A percentile compares a stretch with the other conserved stretches of the same genome.
Conservation (phyloP, 805 yeast species). For the Candida maris region DNA sequence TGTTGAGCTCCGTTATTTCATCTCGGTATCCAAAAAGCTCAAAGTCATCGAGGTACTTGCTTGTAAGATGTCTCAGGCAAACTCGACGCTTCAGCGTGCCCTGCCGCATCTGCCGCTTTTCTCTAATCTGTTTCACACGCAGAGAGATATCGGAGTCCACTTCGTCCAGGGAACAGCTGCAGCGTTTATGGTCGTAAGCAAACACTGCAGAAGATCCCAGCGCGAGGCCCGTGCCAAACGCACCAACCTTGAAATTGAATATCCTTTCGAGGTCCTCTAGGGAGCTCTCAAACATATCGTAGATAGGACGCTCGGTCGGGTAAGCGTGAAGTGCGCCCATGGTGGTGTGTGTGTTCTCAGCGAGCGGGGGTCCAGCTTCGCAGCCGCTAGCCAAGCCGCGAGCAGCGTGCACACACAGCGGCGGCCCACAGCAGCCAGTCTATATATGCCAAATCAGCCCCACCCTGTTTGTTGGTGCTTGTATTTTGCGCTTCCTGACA, state of each 20-base stretch:
- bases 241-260: slow-evolving; percentile 21
- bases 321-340: too few species aligned
- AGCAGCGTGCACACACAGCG: too few species aligned
- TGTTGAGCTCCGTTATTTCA: slow-evolving; percentile 16
- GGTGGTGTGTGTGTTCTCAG: too few species aligned
- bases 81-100: background rate
- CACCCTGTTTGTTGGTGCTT: too few species aligned
- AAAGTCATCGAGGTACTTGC: slow-evolving; percentile 18
- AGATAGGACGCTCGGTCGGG: background rate
- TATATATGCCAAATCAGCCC: too few species aligned
- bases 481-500: too few species aligned
- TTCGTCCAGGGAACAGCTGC: slow-evolving; percentile 5
- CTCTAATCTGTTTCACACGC: slow-evolving; percentile 7
- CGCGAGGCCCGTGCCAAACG: slow-evolving; percentile 7
- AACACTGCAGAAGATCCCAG: background rate
- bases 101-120: slow-evolving; percentile 5
- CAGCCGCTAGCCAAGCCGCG: too few species aligned
- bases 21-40: slow-evolving; percentile 20
- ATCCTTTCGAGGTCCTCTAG: slow-evolving; percentile 22
- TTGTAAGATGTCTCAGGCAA: background rate
- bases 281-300: slow-evolving; percentile 18
- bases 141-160: slow-evolving; percentile 13
- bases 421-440: too few species aligned
- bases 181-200: background rate
- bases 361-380: too few species aligned